phyloP scores from a whole-genome alignment of 768 basidiomycete species.

The Termitomyces sp. region DNA sequence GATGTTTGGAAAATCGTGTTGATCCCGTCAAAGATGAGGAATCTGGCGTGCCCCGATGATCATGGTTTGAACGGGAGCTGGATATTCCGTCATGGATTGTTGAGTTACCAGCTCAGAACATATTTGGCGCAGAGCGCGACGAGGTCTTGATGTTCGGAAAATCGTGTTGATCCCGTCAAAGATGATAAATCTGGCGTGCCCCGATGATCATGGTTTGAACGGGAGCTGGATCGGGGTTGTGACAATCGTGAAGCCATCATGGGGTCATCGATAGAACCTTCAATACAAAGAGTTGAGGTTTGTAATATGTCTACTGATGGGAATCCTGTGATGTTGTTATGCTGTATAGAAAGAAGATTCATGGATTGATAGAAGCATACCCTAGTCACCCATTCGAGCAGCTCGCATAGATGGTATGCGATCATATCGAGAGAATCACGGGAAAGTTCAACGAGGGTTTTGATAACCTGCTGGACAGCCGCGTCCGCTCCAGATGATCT shows the following conservation, averaged over 20 bases:
- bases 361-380: slow-evolving; percentile 35
- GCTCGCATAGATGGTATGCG: slow-evolving; percentile 71
- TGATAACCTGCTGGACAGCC: slow-evolving; percentile 72
- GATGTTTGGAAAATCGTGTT: slow-evolving; percentile 33
- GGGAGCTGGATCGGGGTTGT: slow-evolving; percentile 42
- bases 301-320: slow-evolving; percentile 73
- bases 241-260: slow-evolving; percentile 82
- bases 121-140: slow-evolving; percentile 78
- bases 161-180: slow-evolving; percentile 27
- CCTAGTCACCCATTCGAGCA: slow-evolving; percentile 76
- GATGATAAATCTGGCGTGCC: slow-evolving; percentile 39
- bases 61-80: slow-evolving; percentile 43
- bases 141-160: slow-evolving; percentile 53
- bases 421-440: slow-evolving; percentile 78
- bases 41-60: slow-evolving; percentile 33
- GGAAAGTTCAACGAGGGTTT: slow-evolving; percentile 78
- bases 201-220: slow-evolving; percentile 36
- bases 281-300: slow-evolving; percentile 81
- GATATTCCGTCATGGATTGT: too few species aligned
- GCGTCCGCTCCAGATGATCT: slow-evolving; percentile 68
- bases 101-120: slow-evolving; percentile 78
- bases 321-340: slow-evolving; percentile 50
- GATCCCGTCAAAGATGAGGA: slow-evolving; percentile 35
- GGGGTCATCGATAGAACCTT: slow-evolving; percentile 75
- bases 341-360: slow-evolving; percentile 31